phyloP scores from a whole-genome alignment of 1,284 basidiomycete species.

The Meira miltonrushii region DNA sequence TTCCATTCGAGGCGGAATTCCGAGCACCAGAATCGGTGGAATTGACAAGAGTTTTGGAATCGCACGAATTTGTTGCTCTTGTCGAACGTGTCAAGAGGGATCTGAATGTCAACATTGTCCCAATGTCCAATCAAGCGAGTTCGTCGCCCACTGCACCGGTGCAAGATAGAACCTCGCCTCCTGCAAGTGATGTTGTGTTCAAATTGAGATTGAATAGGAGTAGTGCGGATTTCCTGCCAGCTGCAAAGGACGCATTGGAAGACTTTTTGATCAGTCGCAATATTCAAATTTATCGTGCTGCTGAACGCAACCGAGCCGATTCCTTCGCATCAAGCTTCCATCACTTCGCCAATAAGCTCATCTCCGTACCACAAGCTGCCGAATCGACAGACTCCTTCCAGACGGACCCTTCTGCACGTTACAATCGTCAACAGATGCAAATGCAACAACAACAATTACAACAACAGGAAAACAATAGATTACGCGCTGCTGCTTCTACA shows the following conservation, averaged over 20 bases:
- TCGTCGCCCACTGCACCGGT: conserved; percentile 40
- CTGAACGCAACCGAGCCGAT: conserved; percentile 62
- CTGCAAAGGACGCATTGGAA: conserved; percentile 84
- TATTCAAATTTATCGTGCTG: conserved; percentile 55
- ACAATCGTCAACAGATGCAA: conserved; percentile 13
- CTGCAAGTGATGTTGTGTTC: conserved; percentile 68
- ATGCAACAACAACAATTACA: background rate
- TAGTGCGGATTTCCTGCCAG: conserved; percentile 67
- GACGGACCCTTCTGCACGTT: conserved; percentile 17
- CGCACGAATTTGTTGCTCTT: conserved; percentile 74
- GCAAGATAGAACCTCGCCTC: conserved; percentile 32
- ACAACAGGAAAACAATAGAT: conserved; percentile 52
- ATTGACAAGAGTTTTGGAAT: conserved; percentile 67
- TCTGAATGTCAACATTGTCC: conserved; percentile 78
- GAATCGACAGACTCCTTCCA: conserved; percentile 42
- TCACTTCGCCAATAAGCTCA: conserved; percentile 89
- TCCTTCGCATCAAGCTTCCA: conserved; percentile 92
- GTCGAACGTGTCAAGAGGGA: conserved; percentile 87
- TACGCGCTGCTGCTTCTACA: conserved; percentile 77
- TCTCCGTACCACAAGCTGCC: conserved; percentile 17
- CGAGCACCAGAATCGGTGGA: conserved; percentile 74
- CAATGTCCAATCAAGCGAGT: conserved; percentile 57
- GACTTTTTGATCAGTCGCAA: conserved; percentile 81
- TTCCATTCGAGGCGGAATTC: conserved; percentile 95
- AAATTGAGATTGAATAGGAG: conserved; percentile 91